Conservation (phyloP, 257 asterid species). For the Echites panduratus region DNA sequence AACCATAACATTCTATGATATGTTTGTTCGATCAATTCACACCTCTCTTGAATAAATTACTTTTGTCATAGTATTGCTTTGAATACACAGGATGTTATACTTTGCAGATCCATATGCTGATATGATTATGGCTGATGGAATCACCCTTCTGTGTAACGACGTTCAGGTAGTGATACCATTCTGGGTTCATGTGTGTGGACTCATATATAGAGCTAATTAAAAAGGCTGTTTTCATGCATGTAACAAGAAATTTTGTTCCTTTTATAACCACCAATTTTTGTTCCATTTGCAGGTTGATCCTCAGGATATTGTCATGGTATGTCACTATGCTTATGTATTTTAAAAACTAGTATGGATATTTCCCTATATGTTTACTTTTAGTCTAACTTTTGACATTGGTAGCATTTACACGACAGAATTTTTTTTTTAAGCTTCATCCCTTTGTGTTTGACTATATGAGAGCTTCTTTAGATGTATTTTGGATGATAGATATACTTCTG, state of each 20-base stretch:
- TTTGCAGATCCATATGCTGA: conserved; percentile 37
- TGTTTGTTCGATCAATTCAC: not conserved
- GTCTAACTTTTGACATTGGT: not conserved
- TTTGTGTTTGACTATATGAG: too few relatives aligned
- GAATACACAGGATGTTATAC: conserved; percentile 7
- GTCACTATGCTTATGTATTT: conserved; percentile 17
- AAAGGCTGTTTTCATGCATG: not conserved
- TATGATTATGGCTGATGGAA: conserved; percentile 54
- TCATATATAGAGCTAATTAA: not conserved
- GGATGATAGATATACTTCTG: too few relatives aligned
- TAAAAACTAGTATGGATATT: not conserved
- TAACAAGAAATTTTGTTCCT: not conserved
- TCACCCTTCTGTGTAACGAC: conserved; percentile 41
- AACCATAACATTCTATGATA: too few relatives aligned
- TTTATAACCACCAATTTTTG: not conserved
- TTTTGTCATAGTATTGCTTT: conserved; percentile 1
- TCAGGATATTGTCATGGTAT: conserved; percentile 94
- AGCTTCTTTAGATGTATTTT: too few relatives aligned
- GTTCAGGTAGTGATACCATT: conserved; percentile 32
- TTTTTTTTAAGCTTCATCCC: too few relatives aligned
- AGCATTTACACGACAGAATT: too few relatives aligned
- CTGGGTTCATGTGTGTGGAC: too few relatives aligned
- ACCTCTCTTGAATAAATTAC: not conserved
- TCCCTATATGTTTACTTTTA: not conserved
- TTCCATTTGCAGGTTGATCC: conserved; percentile 76